These are phyloP conservation scores for Craspedostauros australis DNA, from an alignment of 108 stramenopile species.

Conservation along the genomic window DNA sequence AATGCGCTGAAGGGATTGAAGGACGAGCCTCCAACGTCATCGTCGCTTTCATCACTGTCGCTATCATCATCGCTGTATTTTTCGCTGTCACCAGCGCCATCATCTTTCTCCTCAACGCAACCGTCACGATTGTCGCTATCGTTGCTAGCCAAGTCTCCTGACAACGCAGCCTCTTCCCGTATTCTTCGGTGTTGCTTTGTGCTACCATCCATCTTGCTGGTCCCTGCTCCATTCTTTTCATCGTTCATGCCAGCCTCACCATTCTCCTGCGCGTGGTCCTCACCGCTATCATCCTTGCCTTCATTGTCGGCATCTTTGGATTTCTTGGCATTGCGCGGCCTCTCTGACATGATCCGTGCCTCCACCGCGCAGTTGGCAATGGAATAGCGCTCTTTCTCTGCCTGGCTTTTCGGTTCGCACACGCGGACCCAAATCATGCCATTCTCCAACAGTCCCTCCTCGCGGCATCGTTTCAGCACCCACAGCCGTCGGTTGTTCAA, in stretches of 20 bases:
- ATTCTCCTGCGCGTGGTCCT: too few relatives aligned
- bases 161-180: background rate
- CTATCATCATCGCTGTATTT: background rate
- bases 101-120: background rate
- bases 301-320: too few relatives aligned
- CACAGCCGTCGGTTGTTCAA: constrained; percentile 89
- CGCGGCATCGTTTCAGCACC: constrained; percentile 80
- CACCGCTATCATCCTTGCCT: too few relatives aligned
- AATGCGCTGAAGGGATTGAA: too few relatives aligned
- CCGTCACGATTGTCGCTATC: background rate
- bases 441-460: constrained; percentile 57
- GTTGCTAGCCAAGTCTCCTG: background rate
- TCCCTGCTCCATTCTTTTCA: too few relatives aligned
- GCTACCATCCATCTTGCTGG: too few relatives aligned
- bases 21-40: too few relatives aligned
- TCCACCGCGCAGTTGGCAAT: constrained; percentile 62
- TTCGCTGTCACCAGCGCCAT: background rate
- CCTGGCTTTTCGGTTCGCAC: constrained; percentile 50
- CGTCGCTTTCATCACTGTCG: background rate
- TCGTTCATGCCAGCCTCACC: too few relatives aligned
- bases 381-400: constrained; percentile 57
- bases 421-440: constrained; percentile 58
- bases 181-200: background rate
- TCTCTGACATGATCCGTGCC: constrained; percentile 18
- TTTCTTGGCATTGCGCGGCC: background rate